These are phyloP conservation scores for Ochetophila trinervis DNA, from an alignment of 306 rosid genomes.

Conservation along the genomic window DNA sequence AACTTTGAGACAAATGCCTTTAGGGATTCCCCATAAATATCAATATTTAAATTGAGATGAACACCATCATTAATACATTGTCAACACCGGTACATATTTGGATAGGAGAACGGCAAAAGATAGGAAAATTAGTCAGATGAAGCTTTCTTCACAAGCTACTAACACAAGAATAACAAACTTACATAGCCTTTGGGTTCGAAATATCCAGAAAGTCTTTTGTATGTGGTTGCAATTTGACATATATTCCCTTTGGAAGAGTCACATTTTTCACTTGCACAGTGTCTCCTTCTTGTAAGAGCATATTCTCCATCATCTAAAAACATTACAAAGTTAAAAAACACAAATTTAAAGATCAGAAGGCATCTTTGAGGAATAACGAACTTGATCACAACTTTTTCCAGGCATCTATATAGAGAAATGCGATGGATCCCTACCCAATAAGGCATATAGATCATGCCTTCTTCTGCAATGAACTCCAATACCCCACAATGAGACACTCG, in stretches of 20 bases:
- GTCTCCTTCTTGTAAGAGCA: slow-evolving; percentile 95
- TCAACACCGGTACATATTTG: too few species aligned
- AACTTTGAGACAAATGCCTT: too few species aligned
- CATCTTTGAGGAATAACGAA: not conserved
- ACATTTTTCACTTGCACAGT: slow-evolving; percentile 79
- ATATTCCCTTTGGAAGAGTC: slow-evolving; percentile 94
- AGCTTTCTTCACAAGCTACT: not conserved
- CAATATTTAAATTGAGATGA: too few species aligned
- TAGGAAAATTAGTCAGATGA: not conserved
- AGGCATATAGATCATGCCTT: slow-evolving; percentile 99
- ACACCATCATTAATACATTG: too few species aligned
- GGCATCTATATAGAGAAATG: slow-evolving; percentile 17
- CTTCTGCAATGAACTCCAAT: slow-evolving; percentile 95
- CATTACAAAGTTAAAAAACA: slow-evolving; percentile 13
- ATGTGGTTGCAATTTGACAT: slow-evolving; percentile 97
- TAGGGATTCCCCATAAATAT: too few species aligned
- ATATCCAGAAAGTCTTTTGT: slow-evolving; percentile 93
- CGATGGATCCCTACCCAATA: slow-evolving; percentile 78
- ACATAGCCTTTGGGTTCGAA: slow-evolving; percentile 98
- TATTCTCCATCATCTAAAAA: slow-evolving; percentile 95
- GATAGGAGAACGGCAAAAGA: not conserved
- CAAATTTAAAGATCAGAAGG: slow-evolving; percentile 11
- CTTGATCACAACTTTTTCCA: slow-evolving; percentile 16
- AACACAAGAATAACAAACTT: slow-evolving; percentile 41
- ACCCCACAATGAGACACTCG: slow-evolving; percentile 97